These are phyloP conservation scores for Lecanosticta acicola DNA, from an alignment of 2,329 filamentous ascomycete species.

Conservation along the genomic window DNA sequence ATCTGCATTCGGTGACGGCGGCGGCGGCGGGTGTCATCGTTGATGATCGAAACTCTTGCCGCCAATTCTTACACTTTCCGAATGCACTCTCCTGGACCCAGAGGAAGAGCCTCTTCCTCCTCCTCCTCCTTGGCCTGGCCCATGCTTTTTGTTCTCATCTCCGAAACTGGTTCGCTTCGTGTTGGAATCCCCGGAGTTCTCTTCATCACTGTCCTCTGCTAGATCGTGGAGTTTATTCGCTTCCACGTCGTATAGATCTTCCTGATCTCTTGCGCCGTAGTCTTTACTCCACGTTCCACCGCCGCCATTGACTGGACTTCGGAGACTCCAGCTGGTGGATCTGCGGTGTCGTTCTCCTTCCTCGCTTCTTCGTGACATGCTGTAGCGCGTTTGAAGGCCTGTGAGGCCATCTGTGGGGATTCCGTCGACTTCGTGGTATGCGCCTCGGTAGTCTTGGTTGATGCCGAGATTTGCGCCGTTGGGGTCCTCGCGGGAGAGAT, in stretches of 20 bases:
- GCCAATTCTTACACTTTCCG: conserved; percentile 14
- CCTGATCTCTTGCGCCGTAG: conserved; percentile 46
- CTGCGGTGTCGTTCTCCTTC: conserved; percentile 52
- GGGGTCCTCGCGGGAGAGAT: conserved; percentile 88
- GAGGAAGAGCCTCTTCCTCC: conserved; percentile 5
- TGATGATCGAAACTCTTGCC: conserved; percentile 23
- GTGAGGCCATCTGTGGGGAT: conserved; percentile 89
- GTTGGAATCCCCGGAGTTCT: conserved; percentile 29
- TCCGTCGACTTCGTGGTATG: conserved; percentile 56
- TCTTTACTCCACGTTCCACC: conserved; percentile 45
- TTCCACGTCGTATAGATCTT: conserved; percentile 85
- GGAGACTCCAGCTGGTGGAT: conserved; percentile 46
- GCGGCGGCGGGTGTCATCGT: no score
- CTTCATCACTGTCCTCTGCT: conserved; percentile 68
- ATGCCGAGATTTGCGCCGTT: conserved; percentile 65
- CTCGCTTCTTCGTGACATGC: conserved; percentile 75
- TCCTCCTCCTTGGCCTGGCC: neutral
- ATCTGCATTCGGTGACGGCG: no score
- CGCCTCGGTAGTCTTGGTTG: conserved; percentile 33
- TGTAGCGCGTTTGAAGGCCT: conserved; percentile 80
- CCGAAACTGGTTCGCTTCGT: conserved; percentile 33
- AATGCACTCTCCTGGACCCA: conserved; percentile 8
- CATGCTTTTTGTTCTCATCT: conserved; percentile 12
- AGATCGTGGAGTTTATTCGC: conserved; percentile 65
- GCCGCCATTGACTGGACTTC: conserved; percentile 18